These are phyloP conservation scores for Leccinellum albellum DNA, from an alignment of 768 basidiomycete species.

Conservation along the genomic window DNA sequence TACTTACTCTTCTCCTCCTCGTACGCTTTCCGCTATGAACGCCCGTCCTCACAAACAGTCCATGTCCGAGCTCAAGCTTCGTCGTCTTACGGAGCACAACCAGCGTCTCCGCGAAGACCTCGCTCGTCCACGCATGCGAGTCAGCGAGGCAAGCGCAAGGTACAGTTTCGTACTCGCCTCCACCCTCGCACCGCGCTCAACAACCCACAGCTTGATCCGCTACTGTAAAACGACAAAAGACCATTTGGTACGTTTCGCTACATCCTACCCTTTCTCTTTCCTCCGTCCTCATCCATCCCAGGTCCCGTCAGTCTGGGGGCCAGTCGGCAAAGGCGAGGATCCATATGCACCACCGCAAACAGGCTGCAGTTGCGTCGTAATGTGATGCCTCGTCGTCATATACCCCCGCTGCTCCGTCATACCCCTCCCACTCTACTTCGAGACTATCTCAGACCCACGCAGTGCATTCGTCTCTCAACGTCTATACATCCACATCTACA, in stretches of 20 bases:
- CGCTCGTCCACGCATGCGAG: conserved; percentile 80
- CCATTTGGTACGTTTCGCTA: conserved; percentile 60
- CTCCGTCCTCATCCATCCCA: background rate
- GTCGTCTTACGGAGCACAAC: conserved; percentile 91
- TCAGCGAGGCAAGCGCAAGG: conserved; percentile 90
- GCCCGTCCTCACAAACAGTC: conserved; percentile 84
- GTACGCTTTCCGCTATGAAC: conserved; percentile 47
- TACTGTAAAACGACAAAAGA: conserved; percentile 95
- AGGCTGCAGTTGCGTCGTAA: conserved; percentile 68
- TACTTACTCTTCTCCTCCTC: conserved; percentile 8
- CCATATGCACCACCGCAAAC: conserved; percentile 83
- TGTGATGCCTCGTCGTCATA: conserved; percentile 45
- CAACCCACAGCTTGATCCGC: conserved; percentile 67
- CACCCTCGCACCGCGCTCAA: background rate
- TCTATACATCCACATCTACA: conserved; percentile 20
- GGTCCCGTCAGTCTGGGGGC: conserved; percentile 95
- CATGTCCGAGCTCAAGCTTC: conserved; percentile 96
- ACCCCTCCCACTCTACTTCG: conserved; percentile 22
- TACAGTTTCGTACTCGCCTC: conserved; percentile 25
- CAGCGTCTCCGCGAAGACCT: conserved; percentile 83
- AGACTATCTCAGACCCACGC: conserved; percentile 11
- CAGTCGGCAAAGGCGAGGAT: conserved; percentile 83
- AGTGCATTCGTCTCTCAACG: conserved; percentile 17
- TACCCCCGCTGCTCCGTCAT: conserved; percentile 33
- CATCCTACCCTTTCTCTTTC: background rate